Percentiles rank a stretch among this genome's conserved stretches.
These are phyloP conservation scores for Leccinum olivaceopallidum DNA, from an alignment of 768 basidiomycete genomes.

Conservation along the genomic window DNA sequence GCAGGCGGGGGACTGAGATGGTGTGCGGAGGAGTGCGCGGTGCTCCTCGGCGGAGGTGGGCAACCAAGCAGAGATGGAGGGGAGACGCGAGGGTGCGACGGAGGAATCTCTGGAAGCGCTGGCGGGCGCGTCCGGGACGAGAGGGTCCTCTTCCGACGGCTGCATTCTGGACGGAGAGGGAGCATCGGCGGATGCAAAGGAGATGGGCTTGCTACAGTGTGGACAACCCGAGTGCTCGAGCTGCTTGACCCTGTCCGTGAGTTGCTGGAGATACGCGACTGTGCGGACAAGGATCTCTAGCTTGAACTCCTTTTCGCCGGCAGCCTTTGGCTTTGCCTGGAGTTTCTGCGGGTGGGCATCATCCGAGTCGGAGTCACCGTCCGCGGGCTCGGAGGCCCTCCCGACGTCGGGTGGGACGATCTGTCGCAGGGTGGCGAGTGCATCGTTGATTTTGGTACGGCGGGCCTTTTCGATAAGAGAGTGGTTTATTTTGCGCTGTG, in stretches of 20 bases:
- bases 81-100: slow-evolving; percentile 44
- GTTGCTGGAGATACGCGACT: slow-evolving; percentile 73
- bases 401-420: slow-evolving; percentile 71
- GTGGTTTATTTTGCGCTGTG: slow-evolving; percentile 90
- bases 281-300: slow-evolving; percentile 86
- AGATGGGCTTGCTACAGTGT: slow-evolving; percentile 24
- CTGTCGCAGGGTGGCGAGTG: slow-evolving; percentile 70
- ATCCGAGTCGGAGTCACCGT: slow-evolving; percentile 36
- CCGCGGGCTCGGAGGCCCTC: slow-evolving; percentile 25
- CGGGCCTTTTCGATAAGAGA: slow-evolving; percentile 93
- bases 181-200: slow-evolving; percentile 5
- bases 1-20: slow-evolving; percentile 37
- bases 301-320: slow-evolving; percentile 87
- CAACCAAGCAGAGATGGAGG: slow-evolving; percentile 71
- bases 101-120: slow-evolving; percentile 4
- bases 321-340: slow-evolving; percentile 31
- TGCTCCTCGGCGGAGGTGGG: slow-evolving; percentile 30
- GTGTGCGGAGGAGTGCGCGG: slow-evolving; percentile 34
- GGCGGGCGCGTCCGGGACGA: neutral
- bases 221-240: slow-evolving; percentile 38
- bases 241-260: slow-evolving; percentile 54
- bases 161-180: neutral
- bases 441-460: slow-evolving; percentile 94
- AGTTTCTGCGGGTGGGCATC: slow-evolving; percentile 31
- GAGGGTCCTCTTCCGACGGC: neutral